A percentile compares a stretch with the other conserved stretches of the same genome.
phyloP scores from a whole-genome alignment of 83 land plant genomes.

The Isoetes engelmannii region DNA sequence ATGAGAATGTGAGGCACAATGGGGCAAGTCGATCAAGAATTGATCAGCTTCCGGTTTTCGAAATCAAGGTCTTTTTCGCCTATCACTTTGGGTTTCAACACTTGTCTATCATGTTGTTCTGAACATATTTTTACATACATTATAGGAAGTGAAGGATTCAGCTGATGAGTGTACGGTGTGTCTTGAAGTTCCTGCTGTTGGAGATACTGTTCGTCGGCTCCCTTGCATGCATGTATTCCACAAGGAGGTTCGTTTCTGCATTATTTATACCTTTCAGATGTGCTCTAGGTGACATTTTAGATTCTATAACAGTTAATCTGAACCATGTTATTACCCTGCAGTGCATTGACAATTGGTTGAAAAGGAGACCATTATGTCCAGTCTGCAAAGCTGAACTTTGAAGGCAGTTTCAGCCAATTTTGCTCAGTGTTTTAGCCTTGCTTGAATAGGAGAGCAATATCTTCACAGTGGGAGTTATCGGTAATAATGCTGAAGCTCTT shows the following conservation, averaged over 20 bases:
- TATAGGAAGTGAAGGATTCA: background rate
- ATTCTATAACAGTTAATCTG: background rate
- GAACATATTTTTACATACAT: background rate
- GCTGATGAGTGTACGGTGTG: background rate
- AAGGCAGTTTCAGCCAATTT: background rate
- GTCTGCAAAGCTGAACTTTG: background rate
- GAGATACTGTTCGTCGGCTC: constrained; percentile 2
- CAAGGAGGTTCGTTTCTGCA: background rate
- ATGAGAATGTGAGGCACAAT: constrained; percentile 1
- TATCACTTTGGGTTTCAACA: background rate
- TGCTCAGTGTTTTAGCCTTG: too few relatives aligned
- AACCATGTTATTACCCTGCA: background rate
- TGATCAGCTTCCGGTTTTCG: background rate
- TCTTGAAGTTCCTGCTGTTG: background rate
- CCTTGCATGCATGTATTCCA: constrained; percentile 3
- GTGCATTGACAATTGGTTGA: constrained; percentile 8
- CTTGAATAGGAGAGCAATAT: too few relatives aligned
- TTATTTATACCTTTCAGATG: background rate
- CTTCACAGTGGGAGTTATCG: too few relatives aligned
- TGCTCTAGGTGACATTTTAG: background rate
- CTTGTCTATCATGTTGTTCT: background rate
- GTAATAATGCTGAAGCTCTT: too few relatives aligned
- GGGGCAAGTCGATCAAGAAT: background rate
- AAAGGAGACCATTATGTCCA: constrained; percentile 5
- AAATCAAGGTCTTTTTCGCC: background rate